These are phyloP conservation scores for Trypanosoma cruzi DNA, from an alignment of 208 protist species.

Conservation along the genomic window DNA sequence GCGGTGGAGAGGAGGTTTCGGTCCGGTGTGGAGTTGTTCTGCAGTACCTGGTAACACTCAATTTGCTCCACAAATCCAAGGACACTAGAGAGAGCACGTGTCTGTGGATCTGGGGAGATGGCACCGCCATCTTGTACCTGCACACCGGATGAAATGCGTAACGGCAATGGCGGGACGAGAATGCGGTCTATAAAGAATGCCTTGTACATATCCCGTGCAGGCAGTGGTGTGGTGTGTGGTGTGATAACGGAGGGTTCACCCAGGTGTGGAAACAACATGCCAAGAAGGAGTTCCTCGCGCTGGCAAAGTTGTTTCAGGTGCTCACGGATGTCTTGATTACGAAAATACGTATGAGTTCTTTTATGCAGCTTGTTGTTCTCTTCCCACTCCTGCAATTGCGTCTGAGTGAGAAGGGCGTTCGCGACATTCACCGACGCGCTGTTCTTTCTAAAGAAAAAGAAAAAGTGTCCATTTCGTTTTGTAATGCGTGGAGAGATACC, in stretches of 20 bases:
- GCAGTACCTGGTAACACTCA: constrained; percentile 76
- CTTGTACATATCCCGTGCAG: constrained; percentile 65
- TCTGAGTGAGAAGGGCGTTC: constrained; percentile 49
- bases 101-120: constrained; percentile 72
- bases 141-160: constrained; percentile 81
- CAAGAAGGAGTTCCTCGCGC: constrained; percentile 63
- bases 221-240: constrained; percentile 51
- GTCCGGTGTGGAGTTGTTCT: constrained; percentile 61
- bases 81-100: constrained; percentile 65
- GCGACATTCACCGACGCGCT: constrained; percentile 61
- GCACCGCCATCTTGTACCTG: constrained; percentile 64
- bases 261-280: constrained; percentile 77
- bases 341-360: constrained; percentile 77
- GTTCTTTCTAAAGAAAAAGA: constrained; percentile 81
- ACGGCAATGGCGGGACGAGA: constrained; percentile 81
- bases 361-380: constrained; percentile 56
- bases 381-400: constrained; percentile 67
- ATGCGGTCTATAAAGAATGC: constrained; percentile 89
- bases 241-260: constrained; percentile 72
- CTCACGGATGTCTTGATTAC: constrained; percentile 52
- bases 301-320: constrained; percentile 87
- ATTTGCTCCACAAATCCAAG: constrained; percentile 85
- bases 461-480: constrained; percentile 80
- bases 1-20: constrained; percentile 41
- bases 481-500: constrained; percentile 74